Evolutionary conservation across 352 stramenopile genomes (phyloP), one percentile per base, ranked within the genome.

Genomic region (Phytophthora crassamura): DNA sequence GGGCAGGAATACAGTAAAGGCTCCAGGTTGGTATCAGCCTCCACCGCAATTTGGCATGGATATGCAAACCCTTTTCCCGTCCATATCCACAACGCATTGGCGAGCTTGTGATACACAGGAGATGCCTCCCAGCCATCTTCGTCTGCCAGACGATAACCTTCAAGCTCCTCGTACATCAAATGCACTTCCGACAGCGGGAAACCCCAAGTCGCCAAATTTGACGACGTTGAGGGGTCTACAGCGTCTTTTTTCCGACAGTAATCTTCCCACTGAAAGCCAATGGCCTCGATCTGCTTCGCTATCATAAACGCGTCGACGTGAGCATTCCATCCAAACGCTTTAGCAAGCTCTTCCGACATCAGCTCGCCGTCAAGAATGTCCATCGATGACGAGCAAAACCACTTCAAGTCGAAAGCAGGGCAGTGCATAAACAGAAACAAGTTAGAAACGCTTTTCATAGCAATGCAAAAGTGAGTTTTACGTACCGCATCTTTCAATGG

Each of bases 1-100:
- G 85, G 85, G 12, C 76, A 84, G 43, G 59, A 60, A 56, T 82
- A 90, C 36, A 94, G 60, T 15, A 94, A 61, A 33, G 84, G 86
- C 35, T 90, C 77, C 6, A 94, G 56, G 6, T 65, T 65, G 32
- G 59, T 25, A 9, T 88, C 75, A 5, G 65, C 64, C 30, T 84
- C 53, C 11, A 80, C 56, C 20, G 86, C 86, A 14, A 94, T 63
- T 69, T 89, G 79, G 6, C 71, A 75, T 16, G 83, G 62, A 2
- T 71, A 74, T 10, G 64, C 72, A 75, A 92, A 93, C 1, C 22
- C 32, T 42, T 78, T 85, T 20, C 84, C 82, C 7, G 84, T 93
- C 84, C 86, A 94, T 25, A 94, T 77, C 86, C 86, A 94, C 8
- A 74, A 38, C 16, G 72, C 58, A 49, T 82, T 72, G 30, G 54